phyloP scores from a whole-genome alignment of 768 basidiomycete genomes.

The Candolleomyces efflorescens region DNA sequence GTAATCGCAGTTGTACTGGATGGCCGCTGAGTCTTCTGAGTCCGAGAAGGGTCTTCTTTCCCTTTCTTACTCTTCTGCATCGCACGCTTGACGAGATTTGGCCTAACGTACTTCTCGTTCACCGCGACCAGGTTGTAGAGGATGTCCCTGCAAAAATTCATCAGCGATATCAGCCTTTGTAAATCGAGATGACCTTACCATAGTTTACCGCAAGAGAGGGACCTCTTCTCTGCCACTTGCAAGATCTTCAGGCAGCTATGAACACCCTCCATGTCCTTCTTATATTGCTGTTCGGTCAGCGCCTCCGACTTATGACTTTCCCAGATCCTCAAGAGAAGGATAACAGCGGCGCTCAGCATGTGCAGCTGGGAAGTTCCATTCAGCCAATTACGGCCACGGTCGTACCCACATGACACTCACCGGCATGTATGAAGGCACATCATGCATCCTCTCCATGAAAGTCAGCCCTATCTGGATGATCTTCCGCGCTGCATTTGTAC shows the following conservation, averaged over 20 bases:
- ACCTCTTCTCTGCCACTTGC: constrained; percentile 33
- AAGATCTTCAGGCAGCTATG: constrained; percentile 57
- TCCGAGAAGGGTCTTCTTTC: neutral
- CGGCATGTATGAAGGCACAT: constrained; percentile 31
- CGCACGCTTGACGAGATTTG: neutral
- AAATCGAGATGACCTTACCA: constrained; percentile 24
- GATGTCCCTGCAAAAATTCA: neutral
- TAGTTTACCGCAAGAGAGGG: constrained; percentile 35
- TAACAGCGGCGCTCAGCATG: constrained; percentile 44
- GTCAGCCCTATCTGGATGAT: constrained; percentile 72
- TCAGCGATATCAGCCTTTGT: neutral
- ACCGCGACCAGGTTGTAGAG: neutral
- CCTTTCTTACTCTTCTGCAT: neutral
- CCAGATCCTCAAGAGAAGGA: constrained; percentile 68
- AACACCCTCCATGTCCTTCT: constrained; percentile 59
- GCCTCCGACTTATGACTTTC: constrained; percentile 47
- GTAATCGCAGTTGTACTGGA: too few species aligned
- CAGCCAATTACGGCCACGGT: neutral
- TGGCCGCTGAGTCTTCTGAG: too few species aligned
- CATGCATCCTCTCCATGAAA: constrained; percentile 29
- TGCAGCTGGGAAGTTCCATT: constrained; percentile 22
- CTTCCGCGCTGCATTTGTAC: constrained; percentile 76
- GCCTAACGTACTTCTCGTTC: neutral
- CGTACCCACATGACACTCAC: neutral
- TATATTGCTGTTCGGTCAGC: constrained; percentile 37